Evolutionary conservation across 2,329 filamentous ascomycete species (phyloP).

Genomic region (Cytospora schulzeri): DNA sequence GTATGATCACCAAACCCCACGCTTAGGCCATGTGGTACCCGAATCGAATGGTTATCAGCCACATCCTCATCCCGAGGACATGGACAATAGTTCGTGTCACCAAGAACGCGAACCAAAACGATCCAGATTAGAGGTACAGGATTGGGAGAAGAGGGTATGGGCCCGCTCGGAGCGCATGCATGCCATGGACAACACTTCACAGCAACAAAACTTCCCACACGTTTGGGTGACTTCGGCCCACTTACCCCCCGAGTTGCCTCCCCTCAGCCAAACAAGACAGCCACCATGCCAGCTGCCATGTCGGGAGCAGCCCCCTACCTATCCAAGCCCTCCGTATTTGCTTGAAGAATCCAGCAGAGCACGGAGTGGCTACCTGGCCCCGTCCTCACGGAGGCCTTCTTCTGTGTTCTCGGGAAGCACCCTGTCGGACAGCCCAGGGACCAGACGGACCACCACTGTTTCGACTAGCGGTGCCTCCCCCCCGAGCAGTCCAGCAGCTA

Average conservation of each 20-base stretch:
- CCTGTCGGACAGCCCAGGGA: constrained; percentile 14
- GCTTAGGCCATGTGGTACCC: neutral
- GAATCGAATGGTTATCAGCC: neutral
- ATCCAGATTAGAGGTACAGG: neutral
- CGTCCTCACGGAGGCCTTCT: constrained; percentile 12
- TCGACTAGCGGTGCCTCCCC: constrained; percentile 7
- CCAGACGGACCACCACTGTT: neutral
- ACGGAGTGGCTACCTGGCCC: neutral
- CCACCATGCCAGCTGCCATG: neutral
- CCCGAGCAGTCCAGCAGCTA: constrained; percentile 8
- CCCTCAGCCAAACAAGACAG: neutral
- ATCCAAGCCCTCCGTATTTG: constrained; percentile 6
- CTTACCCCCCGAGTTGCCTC: neutral
- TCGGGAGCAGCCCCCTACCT: neutral
- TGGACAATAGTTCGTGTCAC: neutral
- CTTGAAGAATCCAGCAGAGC: neutral
- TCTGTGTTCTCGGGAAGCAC: constrained; percentile 6
- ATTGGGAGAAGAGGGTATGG: neutral
- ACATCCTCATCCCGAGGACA: neutral
- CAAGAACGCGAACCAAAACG: neutral
- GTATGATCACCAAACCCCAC: neutral
- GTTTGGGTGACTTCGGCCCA: neutral
- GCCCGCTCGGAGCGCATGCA: neutral
- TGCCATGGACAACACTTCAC: neutral
- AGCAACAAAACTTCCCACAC: neutral